phyloP scores from a whole-genome alignment of 2,329 filamentous ascomycete species.

The Chrysoporthe cubensis region DNA sequence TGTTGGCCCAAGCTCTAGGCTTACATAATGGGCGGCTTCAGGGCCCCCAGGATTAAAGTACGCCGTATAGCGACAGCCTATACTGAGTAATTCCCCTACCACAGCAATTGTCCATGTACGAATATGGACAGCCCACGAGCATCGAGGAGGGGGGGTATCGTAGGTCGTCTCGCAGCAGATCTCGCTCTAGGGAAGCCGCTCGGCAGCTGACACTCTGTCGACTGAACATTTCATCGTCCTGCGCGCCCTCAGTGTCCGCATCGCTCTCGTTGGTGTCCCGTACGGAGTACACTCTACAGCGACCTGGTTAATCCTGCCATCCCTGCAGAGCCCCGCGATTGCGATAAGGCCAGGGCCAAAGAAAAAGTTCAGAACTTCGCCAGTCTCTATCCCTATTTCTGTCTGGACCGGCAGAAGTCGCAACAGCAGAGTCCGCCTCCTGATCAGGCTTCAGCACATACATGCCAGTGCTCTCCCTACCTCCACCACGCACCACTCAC shows the following conservation, averaged over 20 bases:
- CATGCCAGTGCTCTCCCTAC: conserved; percentile 20
- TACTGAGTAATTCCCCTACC: neutral
- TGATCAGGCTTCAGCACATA: conserved; percentile 26
- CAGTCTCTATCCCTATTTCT: conserved; percentile 12
- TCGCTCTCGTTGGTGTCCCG: neutral
- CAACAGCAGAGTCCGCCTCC: conserved; percentile 9
- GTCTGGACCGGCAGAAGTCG: conserved; percentile 11
- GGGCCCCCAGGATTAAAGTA: neutral
- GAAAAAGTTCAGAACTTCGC: conserved; percentile 16
- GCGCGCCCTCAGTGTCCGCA: neutral
- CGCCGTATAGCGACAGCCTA: neutral
- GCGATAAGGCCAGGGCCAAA: conserved; percentile 17
- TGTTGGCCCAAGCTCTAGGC: conserved; percentile 17
- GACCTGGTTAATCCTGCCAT: neutral
- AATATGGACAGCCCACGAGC: neutral
- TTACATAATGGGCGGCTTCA: conserved; percentile 16
- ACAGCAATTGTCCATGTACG: neutral
- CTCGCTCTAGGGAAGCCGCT: neutral
- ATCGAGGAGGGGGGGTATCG: neutral
- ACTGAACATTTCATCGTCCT: neutral
- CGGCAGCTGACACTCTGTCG: neutral
- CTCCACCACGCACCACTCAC: conserved; percentile 9
- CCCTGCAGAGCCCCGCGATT: conserved; percentile 26
- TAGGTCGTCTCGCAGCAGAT: neutral
- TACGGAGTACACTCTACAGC: neutral